Conservation (phyloP, 2,329 filamentous ascomycete species). For the Epichloe scottii region DNA sequence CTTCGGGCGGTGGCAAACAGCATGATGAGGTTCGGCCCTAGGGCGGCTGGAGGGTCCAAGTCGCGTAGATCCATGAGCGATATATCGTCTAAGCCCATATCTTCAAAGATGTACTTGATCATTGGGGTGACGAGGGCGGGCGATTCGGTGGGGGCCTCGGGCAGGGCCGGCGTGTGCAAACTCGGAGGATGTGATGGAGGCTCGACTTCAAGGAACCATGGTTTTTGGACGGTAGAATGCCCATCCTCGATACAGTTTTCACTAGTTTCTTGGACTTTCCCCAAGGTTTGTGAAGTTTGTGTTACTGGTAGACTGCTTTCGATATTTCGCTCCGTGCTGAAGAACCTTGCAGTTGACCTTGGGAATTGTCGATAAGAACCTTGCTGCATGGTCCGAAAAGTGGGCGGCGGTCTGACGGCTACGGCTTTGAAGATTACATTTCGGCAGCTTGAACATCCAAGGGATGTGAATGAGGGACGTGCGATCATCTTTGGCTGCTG, state of each 20-base stretch:
- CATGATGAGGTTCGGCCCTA: slow-evolving; percentile 87
- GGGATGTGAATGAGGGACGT: slow-evolving; percentile 16
- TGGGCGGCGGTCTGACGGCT: slow-evolving; percentile 11
- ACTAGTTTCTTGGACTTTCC: slow-evolving; percentile 19
- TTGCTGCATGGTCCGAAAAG: slow-evolving; percentile 13
- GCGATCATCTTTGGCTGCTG: slow-evolving; percentile 16
- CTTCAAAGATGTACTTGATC: slow-evolving; percentile 66
- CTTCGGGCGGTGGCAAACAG: slow-evolving; percentile 81
- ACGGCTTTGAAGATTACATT: slow-evolving; percentile 18
- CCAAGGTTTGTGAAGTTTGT: slow-evolving; percentile 5
- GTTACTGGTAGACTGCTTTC: slow-evolving; percentile 8
- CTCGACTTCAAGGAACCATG: slow-evolving; percentile 81
- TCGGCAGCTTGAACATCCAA: slow-evolving; percentile 21
- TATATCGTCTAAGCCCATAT: slow-evolving; percentile 77
- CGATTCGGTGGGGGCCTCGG: slow-evolving; percentile 49
- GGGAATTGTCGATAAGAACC: slow-evolving; percentile 10
- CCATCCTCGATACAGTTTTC: neutral
- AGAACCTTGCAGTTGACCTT: slow-evolving; percentile 12
- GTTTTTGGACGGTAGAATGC: slow-evolving; percentile 23
- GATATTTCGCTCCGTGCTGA: slow-evolving; percentile 11
- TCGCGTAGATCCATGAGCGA: slow-evolving; percentile 69
- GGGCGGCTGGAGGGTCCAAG: slow-evolving; percentile 73
- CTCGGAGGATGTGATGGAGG: slow-evolving; percentile 38
- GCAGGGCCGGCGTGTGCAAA: slow-evolving; percentile 35
- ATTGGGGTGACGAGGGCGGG: slow-evolving; percentile 62